These are phyloP conservation scores for Colletotrichum sp. DNA, from an alignment of 2,329 filamentous ascomycete genomes.

Conservation along the genomic window DNA sequence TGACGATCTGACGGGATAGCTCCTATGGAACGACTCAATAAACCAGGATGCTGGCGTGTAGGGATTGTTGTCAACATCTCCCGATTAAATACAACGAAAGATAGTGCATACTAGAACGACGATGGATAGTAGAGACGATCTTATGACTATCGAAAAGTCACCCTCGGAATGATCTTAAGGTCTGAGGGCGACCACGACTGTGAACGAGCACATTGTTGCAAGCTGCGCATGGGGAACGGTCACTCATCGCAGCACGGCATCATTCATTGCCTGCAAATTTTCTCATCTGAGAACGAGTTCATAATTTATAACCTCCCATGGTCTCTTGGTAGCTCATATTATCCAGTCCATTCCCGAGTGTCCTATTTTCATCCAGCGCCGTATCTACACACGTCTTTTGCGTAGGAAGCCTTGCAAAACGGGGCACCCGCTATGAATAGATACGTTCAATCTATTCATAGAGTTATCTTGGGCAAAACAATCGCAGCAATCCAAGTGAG, in stretches of 20 bases:
- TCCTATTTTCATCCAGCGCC: not conserved
- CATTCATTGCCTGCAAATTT: not conserved
- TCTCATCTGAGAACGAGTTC: not conserved
- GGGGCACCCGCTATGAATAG: not conserved
- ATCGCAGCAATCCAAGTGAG: not conserved
- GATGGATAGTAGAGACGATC: not conserved
- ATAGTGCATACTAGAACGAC: not conserved
- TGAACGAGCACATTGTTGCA: rapidly evolving
- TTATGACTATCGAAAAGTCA: rapidly evolving
- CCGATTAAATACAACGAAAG: not conserved
- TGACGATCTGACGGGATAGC: not conserved
- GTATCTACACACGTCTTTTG: not conserved
- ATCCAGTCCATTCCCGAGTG: not conserved
- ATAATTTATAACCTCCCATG: rapidly evolving
- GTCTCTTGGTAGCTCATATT: not conserved
- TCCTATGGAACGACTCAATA: not conserved
- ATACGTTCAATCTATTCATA: too few relatives aligned
- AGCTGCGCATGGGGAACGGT: not conserved
- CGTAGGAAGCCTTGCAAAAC: not conserved
- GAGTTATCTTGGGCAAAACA: too few relatives aligned
- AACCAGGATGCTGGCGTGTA: not conserved
- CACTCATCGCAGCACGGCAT: not conserved
- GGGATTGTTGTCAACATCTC: not conserved
- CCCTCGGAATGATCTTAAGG: not conserved
- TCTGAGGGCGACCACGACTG: not conserved